Evolutionary conservation across 2,329 filamentous ascomycete species (phyloP).

Genomic region (Drechslerella stenobrocha): DNA sequence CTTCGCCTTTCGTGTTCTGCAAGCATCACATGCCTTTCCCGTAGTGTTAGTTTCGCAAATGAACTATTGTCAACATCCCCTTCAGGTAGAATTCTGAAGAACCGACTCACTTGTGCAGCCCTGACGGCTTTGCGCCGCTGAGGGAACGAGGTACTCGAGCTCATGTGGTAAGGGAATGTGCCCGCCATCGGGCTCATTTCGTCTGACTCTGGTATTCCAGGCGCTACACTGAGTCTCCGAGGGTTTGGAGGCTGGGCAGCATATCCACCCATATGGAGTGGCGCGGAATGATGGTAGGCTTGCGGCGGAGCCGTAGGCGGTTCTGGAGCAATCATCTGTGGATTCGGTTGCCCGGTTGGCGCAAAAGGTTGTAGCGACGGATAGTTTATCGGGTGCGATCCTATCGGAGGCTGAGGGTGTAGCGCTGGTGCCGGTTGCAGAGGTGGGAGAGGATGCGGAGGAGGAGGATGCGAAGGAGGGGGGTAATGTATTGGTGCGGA

Average conservation of each 20-base stretch:
- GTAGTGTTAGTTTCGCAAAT: constrained; percentile 30
- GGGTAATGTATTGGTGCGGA: constrained; percentile 32
- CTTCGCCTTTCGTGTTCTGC: constrained; percentile 83
- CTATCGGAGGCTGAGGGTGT: constrained; percentile 15
- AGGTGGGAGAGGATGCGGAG: constrained; percentile 22
- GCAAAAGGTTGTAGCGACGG: constrained; percentile 37
- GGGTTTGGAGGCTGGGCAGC: constrained; percentile 16
- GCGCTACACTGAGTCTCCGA: constrained; percentile 31
- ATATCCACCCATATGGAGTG: constrained; percentile 35
- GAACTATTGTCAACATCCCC: constrained; percentile 32
- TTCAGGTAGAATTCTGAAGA: neutral
- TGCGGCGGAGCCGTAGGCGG: constrained; percentile 38
- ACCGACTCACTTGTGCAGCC: constrained; percentile 63
- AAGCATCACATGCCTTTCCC: constrained; percentile 83
- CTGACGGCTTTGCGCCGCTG: constrained; percentile 68
- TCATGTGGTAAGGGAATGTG: constrained; percentile 49
- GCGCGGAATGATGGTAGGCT: constrained; percentile 42
- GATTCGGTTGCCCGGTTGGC: constrained; percentile 11
- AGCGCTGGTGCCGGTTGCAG: constrained; percentile 26
- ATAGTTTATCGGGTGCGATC: constrained; percentile 25
- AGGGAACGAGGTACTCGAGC: constrained; percentile 52
- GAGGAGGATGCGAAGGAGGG: constrained; percentile 28
- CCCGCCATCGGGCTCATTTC: constrained; percentile 44
- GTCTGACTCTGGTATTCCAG: constrained; percentile 33
- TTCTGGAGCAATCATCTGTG: constrained; percentile 39